Conservation (phyloP, 768 basidiomycete species). For the Nidularia sp. region DNA sequence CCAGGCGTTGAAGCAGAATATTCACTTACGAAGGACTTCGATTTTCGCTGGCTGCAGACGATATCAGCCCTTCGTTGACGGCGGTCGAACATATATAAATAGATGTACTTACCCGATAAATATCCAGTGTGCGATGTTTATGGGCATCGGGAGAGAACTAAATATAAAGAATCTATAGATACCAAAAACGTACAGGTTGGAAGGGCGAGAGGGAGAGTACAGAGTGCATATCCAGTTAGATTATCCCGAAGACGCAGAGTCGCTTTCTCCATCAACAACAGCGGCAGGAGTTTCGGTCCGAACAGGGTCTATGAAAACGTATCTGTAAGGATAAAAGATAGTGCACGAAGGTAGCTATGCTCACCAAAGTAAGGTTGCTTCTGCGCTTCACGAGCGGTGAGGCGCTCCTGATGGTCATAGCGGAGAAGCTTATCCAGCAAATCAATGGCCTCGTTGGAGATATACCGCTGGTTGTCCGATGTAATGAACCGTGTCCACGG, state of each 20-base stretch:
- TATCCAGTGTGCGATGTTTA: neutral
- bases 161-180: constrained; percentile 31
- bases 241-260: constrained; percentile 48
- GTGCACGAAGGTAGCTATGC: constrained; percentile 10
- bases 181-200: constrained; percentile 24
- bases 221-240: constrained; percentile 3
- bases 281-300: constrained; percentile 40
- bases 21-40: too few species aligned
- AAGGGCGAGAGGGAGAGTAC: constrained; percentile 17
- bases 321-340: constrained; percentile 10
- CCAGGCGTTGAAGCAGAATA: too few species aligned
- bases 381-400: constrained; percentile 93
- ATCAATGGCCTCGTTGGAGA: constrained; percentile 96
- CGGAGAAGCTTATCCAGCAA: constrained; percentile 92
- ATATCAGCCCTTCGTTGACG: too few species aligned
- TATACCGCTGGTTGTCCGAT: constrained; percentile 92
- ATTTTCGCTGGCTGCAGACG: neutral
- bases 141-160: constrained; percentile 12
- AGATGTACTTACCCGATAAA: constrained; percentile 7
- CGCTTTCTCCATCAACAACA: constrained; percentile 59
- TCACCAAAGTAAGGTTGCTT: constrained; percentile 89
- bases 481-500: constrained; percentile 96
- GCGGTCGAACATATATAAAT: constrained; percentile 4
- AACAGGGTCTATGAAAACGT: constrained; percentile 55
- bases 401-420: constrained; percentile 95